phyloP scores from a whole-genome alignment of 352 stramenopile species.

The Phytophthora hybrid region DNA sequence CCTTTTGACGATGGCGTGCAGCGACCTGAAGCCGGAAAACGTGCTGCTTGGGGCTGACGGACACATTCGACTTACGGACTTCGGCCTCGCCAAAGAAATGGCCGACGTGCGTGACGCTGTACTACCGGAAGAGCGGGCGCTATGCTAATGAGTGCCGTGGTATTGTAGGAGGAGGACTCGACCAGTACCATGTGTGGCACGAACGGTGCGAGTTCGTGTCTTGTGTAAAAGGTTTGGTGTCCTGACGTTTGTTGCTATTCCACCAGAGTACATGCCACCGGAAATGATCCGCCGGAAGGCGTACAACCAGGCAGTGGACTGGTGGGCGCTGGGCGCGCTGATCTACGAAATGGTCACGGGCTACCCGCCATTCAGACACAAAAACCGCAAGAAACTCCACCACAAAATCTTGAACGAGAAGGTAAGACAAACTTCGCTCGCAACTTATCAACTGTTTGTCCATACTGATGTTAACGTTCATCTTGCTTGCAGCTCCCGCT shows the following conservation, averaged over 20 bases:
- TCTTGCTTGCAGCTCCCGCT: constrained; percentile 52
- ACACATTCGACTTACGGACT: constrained; percentile 89
- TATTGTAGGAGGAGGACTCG: constrained; percentile 68
- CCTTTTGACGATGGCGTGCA: constrained; percentile 27
- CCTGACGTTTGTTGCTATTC: too few relatives aligned
- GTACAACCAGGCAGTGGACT: constrained; percentile 90
- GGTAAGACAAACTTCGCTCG: constrained; percentile 31
- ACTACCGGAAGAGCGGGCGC: background rate
- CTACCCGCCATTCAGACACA: constrained; percentile 83
- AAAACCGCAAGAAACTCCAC: constrained; percentile 89
- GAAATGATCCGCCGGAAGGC: constrained; percentile 88
- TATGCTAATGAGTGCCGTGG: constrained; percentile 27
- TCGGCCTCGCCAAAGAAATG: constrained; percentile 87
- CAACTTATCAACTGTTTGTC: background rate
- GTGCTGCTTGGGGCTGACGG: constrained; percentile 81
- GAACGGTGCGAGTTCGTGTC: constrained; percentile 49
- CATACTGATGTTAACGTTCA: constrained; percentile 12
- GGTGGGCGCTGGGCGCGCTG: constrained; percentile 83
- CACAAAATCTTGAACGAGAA: constrained; percentile 91
- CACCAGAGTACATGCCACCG: constrained; percentile 86
- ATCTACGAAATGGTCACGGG: constrained; percentile 91
- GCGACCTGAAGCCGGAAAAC: constrained; percentile 89
- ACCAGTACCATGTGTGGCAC: constrained; percentile 87
- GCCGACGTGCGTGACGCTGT: constrained; percentile 47
- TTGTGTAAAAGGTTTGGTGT: background rate